phyloP scores from a whole-genome alignment of 2,329 filamentous ascomycete genomes.

The Exophiala sideris region DNA sequence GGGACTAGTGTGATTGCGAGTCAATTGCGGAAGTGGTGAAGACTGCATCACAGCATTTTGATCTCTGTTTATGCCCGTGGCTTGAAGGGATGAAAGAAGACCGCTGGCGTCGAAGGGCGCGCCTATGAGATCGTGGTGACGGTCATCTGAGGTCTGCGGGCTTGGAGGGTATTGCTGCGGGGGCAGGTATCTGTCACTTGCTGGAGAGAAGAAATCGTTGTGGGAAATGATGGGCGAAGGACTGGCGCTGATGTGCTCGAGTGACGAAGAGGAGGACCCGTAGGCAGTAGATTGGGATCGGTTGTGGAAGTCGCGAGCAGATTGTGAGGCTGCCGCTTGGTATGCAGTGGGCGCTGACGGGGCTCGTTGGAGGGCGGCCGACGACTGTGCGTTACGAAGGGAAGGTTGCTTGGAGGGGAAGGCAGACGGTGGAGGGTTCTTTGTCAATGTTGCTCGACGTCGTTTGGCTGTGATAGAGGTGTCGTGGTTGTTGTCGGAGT shows the following conservation, averaged over 20 bases:
- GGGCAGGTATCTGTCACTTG: conserved; percentile 36
- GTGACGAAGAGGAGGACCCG: conserved; percentile 47
- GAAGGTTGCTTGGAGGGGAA: conserved; percentile 35
- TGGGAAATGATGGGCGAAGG: conserved; percentile 38
- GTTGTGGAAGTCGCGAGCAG: conserved; percentile 33
- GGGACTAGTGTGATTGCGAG: conserved; percentile 51
- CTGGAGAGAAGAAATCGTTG: conserved; percentile 32
- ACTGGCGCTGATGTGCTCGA: conserved; percentile 42
- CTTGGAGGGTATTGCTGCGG: conserved; percentile 35
- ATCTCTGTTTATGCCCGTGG: conserved; percentile 11
- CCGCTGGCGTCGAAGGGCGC: conserved; percentile 44
- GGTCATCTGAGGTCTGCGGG: conserved; percentile 28
- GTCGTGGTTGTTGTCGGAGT: conserved; percentile 17
- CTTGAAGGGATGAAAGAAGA: conserved; percentile 35
- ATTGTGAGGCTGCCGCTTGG: conserved; percentile 34
- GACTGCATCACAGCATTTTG: conserved; percentile 31
- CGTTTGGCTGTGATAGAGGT: conserved; percentile 19
- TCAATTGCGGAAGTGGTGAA: conserved; percentile 44
- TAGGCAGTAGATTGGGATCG: conserved; percentile 46
- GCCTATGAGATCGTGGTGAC: conserved; percentile 42
- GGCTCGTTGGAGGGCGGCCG: conserved; percentile 44
- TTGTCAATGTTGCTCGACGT: conserved; percentile 30
- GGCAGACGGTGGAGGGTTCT: conserved; percentile 42
- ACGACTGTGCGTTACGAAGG: conserved; percentile 43
- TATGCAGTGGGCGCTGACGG: conserved; percentile 47